phyloP scores from a whole-genome alignment of 352 stramenopile species.

The Thraustochytrium sp. region DNA sequence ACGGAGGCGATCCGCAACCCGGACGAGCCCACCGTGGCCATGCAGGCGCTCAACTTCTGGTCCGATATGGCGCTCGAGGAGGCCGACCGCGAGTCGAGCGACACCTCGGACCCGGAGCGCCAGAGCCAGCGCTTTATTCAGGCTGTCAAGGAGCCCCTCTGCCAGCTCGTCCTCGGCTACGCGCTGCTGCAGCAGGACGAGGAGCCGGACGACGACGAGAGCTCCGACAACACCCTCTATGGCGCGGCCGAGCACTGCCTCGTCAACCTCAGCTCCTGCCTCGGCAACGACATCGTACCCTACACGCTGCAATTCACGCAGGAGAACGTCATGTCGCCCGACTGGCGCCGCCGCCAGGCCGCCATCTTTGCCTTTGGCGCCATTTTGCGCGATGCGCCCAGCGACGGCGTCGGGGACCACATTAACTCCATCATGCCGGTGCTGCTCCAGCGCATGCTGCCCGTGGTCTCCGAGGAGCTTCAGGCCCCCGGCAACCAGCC shows the following conservation, averaged over 20 bases:
- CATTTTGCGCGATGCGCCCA: constrained; percentile 84
- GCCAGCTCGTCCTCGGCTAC: constrained; percentile 77
- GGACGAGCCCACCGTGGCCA: constrained; percentile 75
- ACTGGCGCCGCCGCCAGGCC: constrained; percentile 91
- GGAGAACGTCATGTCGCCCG: constrained; percentile 82
- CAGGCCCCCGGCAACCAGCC: background rate
- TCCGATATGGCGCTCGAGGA: constrained; percentile 92
- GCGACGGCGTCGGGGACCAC: constrained; percentile 77
- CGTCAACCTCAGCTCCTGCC: constrained; percentile 71
- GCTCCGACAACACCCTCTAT: constrained; percentile 87
- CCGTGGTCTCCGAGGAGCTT: constrained; percentile 52
- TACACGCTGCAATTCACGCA: constrained; percentile 88
- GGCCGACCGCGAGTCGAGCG: constrained; percentile 66
- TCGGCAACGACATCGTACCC: constrained; percentile 82
- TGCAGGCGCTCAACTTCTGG: constrained; percentile 96
- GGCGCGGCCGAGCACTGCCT: constrained; percentile 83
- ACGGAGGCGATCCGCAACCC: constrained; percentile 84
- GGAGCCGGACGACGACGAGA: constrained; percentile 87
- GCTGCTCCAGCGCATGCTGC: constrained; percentile 80
- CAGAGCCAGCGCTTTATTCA: constrained; percentile 50
- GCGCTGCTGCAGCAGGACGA: constrained; percentile 89
- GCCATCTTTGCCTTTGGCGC: constrained; percentile 93
- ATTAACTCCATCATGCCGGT: constrained; percentile 86
- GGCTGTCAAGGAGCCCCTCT: constrained; percentile 49
- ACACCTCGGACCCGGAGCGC: background rate